These are phyloP conservation scores for Cephaloascus fragrans DNA, from an alignment of 805 yeast genomes.

Conservation along the genomic window DNA sequence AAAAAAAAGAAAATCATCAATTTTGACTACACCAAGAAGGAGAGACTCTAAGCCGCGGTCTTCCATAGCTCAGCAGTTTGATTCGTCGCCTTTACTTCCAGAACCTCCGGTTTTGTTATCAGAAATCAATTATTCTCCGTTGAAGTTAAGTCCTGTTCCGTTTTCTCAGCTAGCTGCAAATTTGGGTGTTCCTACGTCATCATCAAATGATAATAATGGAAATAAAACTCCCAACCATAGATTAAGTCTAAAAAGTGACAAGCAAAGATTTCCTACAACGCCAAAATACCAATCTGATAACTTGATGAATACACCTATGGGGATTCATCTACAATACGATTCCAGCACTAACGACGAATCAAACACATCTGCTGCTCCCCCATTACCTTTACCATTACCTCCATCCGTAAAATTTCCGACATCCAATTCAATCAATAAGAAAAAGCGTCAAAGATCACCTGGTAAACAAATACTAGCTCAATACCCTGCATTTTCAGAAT, in stretches of 20 bases:
- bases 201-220: constrained; percentile 1
- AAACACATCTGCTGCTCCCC: constrained; percentile 1
- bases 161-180: constrained; percentile 4
- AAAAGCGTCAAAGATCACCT: neutral
- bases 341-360: constrained; percentile 4
- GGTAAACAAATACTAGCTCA: neutral
- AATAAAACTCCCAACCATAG: neutral
- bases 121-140: constrained; percentile 11
- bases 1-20: neutral
- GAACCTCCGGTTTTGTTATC: constrained; percentile 31
- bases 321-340: constrained; percentile 4
- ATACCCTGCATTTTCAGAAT: neutral
- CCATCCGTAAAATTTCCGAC: neutral
- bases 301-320: constrained; percentile 16
- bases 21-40: constrained; percentile 9
- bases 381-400: neutral
- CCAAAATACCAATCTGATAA: constrained; percentile 11
- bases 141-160: constrained; percentile 8
- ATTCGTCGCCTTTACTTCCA: constrained; percentile 34
- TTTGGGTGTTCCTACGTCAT: constrained; percentile 1
- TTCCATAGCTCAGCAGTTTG: constrained; percentile 22
- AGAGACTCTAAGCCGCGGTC: constrained; percentile 14
- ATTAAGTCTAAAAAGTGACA: constrained; percentile 1
- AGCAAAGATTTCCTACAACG: constrained; percentile 17
- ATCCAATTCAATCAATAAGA: neutral